phyloP scores from a whole-genome alignment of 106 monocot genomes.

The Chionographis japonica region DNA sequence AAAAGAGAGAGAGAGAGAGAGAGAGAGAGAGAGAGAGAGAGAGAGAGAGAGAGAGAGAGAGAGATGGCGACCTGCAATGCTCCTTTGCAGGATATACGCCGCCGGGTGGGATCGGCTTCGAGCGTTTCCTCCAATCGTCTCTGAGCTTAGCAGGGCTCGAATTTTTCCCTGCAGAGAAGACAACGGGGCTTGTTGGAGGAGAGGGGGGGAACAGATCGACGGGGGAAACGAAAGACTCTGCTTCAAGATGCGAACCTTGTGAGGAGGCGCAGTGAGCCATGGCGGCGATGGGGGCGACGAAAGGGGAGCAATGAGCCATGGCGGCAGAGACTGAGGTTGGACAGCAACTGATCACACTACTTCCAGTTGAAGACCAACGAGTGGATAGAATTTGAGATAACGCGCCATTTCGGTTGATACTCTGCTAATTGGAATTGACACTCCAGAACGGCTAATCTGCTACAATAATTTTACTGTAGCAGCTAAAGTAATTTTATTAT shows the following conservation, averaged over 20 bases:
- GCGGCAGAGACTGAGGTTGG: not conserved
- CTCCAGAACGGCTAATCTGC: too few species aligned
- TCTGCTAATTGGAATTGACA: too few species aligned
- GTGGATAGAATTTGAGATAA: too few species aligned
- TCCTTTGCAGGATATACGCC: constrained; percentile 95
- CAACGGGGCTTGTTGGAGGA: not conserved
- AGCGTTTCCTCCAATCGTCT: constrained; percentile 82
- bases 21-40: not conserved
- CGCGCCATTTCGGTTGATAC: too few species aligned
- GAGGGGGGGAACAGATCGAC: not conserved
- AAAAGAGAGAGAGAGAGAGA: too few species aligned
- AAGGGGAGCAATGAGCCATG: constrained; percentile 2
- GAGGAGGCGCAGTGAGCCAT: constrained; percentile 6
- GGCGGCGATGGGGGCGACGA: constrained; percentile 3
- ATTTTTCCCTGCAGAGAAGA: constrained; percentile 11
- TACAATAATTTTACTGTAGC: too few species aligned
- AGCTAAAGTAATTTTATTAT: too few species aligned
- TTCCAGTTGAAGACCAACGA: too few species aligned
- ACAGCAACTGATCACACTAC: too few species aligned
- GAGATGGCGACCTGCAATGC: constrained; percentile 73
- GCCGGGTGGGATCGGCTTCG: constrained; percentile 83
- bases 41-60: not conserved
- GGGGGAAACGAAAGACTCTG: not conserved
- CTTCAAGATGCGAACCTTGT: constrained; percentile 5
- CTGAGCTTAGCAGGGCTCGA: constrained; percentile 32